Base-by-base conservation (phyloP, 345 rosid species). In the Cardamine chenopodiifolia region DNA sequence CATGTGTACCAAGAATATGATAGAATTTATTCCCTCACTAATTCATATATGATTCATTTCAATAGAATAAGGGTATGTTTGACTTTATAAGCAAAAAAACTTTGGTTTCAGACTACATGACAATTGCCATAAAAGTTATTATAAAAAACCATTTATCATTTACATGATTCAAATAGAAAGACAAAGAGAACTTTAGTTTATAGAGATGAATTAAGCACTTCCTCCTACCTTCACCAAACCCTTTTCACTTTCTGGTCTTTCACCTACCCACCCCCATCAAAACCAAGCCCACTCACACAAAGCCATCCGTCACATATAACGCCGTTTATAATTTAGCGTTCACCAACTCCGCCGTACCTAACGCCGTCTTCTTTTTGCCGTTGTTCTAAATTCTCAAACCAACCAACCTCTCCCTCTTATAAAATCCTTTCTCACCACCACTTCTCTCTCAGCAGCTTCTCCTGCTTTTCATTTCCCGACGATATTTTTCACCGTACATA, bases 261-360 rank as follows among this genome's bases (percentile, higher is more conserved):
- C 39, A 75, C 79, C 79, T 68, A 75, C 79, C 74, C n/a, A n/a
- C n/a, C n/a, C 63, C 69, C 70, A 29, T 26, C 76, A 52, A 13
- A 50, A 64, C 54, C 70, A 64, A 25, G 42, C 17, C 62, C 62
- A 66, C 60, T 34, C 37, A 68, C 49, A 50, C 62, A 61, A n/a
- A 59, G n/a, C 22, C 42, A 13, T 32, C 74, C 75, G 75, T 76
- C 9, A 62, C 34, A 0, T 17, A 9, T 62, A 69, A 76, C 79
- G 75, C 58, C 52, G 74, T 76, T 76, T 39, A 1, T 6, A 5
- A 40, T 53, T n/a, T 28, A 48, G 6, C 14, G 3, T 28, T 50
- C 75, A 76, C 79, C 79, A 69, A 76, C 75, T 69, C 65, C 66
- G 47, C 7, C 59, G 23, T 0, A 69, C 75, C 65, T 55, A 76